Conservation (phyloP, 2,329 filamentous ascomycete genomes). For the Neopestalotiopsis sp. region DNA sequence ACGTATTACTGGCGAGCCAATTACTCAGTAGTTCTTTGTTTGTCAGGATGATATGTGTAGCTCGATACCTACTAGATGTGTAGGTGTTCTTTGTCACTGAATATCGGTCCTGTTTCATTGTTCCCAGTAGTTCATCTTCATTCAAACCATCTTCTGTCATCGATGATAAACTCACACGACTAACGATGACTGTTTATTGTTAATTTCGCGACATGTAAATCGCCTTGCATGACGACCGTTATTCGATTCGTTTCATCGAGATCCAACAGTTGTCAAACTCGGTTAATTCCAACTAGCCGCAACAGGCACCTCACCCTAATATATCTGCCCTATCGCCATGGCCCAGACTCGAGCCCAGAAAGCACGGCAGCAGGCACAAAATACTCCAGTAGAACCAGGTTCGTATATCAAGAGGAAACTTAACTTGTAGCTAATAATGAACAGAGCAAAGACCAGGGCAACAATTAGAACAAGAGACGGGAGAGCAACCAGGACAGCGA, state of each 20-base stretch:
- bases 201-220: neutral
- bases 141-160: neutral
- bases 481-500: neutral
- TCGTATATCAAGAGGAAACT: neutral
- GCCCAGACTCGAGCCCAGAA: constrained; percentile 12
- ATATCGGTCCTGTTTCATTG: neutral
- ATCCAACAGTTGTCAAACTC: neutral
- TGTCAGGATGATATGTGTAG: neutral
- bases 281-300: neutral
- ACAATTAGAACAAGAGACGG: neutral
- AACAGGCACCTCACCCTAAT: no score
- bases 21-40: neutral
- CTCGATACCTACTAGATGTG: neutral
- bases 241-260: neutral
- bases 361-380: constrained; percentile 7
- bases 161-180: neutral
- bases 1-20: no score
- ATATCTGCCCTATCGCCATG: constrained; percentile 8
- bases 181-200: neutral
- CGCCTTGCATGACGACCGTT: neutral
- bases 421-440: constrained; percentile 1
- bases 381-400: neutral
- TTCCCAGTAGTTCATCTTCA: neutral
- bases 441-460: neutral
- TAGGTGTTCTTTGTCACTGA: neutral